phyloP scores from a whole-genome alignment of 345 rosid species.

The Turnera subulata region DNA sequence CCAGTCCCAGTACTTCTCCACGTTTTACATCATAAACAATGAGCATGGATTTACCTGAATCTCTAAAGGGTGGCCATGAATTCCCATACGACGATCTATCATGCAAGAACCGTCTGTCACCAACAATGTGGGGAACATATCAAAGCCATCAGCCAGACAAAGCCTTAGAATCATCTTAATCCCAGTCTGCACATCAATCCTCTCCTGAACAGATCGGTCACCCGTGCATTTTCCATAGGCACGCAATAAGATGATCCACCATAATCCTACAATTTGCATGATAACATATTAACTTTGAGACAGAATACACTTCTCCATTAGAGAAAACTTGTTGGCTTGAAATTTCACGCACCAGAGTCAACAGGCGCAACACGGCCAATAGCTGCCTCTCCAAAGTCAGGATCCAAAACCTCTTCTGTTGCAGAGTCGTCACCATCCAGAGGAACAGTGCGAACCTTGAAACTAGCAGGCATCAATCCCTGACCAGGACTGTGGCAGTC shows the following conservation, averaged over 20 bases:
- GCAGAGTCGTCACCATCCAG: constrained; percentile 18
- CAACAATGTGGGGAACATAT: constrained; percentile 60
- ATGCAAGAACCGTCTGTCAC: constrained; percentile 65
- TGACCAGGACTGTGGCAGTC: constrained; percentile 52
- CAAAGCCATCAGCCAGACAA: constrained; percentile 41
- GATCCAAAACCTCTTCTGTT: constrained; percentile 33
- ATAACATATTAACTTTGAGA: too few species aligned
- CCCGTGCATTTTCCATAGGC: constrained; percentile 52
- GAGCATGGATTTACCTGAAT: too few species aligned
- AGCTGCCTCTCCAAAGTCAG: constrained; percentile 60
- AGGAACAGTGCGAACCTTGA: constrained; percentile 30
- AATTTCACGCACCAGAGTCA: constrained; percentile 36
- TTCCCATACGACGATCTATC: constrained; percentile 65
- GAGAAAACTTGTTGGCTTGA: too few species aligned
- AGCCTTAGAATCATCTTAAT: constrained; percentile 35
- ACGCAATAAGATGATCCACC: constrained; percentile 65
- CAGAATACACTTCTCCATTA: too few species aligned
- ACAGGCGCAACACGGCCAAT: constrained; percentile 63
- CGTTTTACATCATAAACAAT: too few species aligned
- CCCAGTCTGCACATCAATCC: constrained; percentile 52
- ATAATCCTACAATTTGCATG: constrained; percentile 19
- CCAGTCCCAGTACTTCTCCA: too few species aligned
- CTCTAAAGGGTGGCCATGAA: too few species aligned
- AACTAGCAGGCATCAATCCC: constrained; percentile 64
- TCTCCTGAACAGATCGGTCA: constrained; percentile 40